Conservation (phyloP, 345 rosid species). For the Clausena lansium region DNA sequence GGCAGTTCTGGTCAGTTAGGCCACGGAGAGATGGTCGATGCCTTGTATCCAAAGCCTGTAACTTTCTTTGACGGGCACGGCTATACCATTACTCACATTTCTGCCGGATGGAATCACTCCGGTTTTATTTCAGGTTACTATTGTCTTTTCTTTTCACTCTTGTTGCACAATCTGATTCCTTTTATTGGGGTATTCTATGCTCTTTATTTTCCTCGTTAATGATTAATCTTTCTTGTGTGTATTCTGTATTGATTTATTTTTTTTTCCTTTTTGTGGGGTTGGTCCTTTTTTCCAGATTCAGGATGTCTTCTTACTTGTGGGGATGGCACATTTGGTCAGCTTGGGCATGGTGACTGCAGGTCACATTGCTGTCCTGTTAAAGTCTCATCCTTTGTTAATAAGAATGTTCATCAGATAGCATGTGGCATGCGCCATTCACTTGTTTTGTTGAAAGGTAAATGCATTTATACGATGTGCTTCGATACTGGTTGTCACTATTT, state of each 20-base stretch:
- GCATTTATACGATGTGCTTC: background rate
- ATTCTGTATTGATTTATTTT: background rate
- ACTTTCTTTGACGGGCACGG: conserved; percentile 27
- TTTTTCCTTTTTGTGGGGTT: background rate
- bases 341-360: conserved; percentile 76
- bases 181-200: too few species aligned
- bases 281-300: conserved; percentile 31
- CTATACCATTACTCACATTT: conserved; percentile 42
- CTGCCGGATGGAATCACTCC: conserved; percentile 95
- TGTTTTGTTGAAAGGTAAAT: conserved; percentile 68
- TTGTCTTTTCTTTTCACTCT: too few species aligned
- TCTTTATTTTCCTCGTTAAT: background rate
- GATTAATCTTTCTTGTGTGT: background rate
- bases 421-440: conserved; percentile 97
- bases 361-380: conserved; percentile 51
- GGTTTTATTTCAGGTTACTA: conserved; percentile 74
- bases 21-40: conserved; percentile 52
- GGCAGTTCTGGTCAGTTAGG: conserved; percentile 95
- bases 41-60: conserved; percentile 48
- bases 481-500: background rate
- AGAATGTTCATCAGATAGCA: conserved; percentile 58
- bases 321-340: conserved; percentile 93
- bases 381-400: conserved; percentile 57
- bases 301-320: conserved; percentile 80
- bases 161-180: too few species aligned